Base-by-base conservation (phyloP, 2,329 filamentous ascomycete species). In the Raffaelea albimanens region DNA sequence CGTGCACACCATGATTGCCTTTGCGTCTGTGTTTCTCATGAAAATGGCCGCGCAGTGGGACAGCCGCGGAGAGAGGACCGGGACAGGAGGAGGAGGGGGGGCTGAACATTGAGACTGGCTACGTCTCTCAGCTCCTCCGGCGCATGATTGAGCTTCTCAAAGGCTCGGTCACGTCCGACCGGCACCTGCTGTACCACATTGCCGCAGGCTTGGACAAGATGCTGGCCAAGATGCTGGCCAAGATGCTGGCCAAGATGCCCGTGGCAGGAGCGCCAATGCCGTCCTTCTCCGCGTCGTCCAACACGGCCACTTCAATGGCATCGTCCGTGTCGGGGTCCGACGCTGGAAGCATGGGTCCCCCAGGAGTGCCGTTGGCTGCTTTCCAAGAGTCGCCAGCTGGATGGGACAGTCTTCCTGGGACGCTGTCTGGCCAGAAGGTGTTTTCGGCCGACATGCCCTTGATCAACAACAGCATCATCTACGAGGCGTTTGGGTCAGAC, bases 181-280 rank as follows among this genome's bases (percentile, higher is more conserved):
- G 61, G n/a, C 63, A 66, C 49, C 55, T 67, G 8, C 53, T 65
- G 19, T 58, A 60, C 45, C 63, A 66, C 45, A 66, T 65, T n/a
- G 63, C 63, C 4, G 56, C 46, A 5, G 64, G 63, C 0, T 52
- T 67, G 1, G 58, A 58, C 39, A 64, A 64, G 53, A 64, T 67
- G 63, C 52, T 66, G 22, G 52, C 8, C 7, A 53, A 49, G 39
- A 36, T 50, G 40, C 29, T 14, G 16, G 19, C 22, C n/a, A 8
- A 38, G 34, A 8, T 16, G 18, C 38, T 20, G 10, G 20, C 38
- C 4, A 40, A 5, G n/a, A 44, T 33, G 38, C n/a, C n/a, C 38
- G 38, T 40, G 18, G 7, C 25, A 13, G 25, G 25, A 13, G 25
- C 25, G 13, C 7, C 25, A 29, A 7, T 13, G 25, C 13, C 25